Conservation (phyloP, 306 rosid species). For the Medicago ruthenica region DNA sequence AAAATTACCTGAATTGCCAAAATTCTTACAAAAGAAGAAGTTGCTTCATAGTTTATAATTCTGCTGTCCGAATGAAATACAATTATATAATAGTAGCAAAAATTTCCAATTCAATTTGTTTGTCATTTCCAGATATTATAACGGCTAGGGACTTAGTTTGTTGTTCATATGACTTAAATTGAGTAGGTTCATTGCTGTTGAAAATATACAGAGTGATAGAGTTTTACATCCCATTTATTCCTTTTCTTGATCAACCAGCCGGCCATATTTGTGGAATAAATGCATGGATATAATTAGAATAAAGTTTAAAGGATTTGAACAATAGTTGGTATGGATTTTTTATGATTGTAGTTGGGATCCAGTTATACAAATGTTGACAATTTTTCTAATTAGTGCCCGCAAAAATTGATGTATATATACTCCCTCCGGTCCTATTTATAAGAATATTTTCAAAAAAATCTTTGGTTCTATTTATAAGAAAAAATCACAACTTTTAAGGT, state of each 20-base stretch:
- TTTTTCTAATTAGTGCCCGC: not conserved
- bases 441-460: too few relatives aligned
- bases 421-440: too few relatives aligned
- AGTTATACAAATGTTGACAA: not conserved
- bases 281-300: conserved; percentile 4
- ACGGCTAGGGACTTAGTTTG: not conserved
- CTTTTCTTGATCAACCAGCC: conserved; percentile 21
- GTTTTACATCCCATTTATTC: conserved; percentile 14
- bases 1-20: not conserved
- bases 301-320: conserved; percentile 1
- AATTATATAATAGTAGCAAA: not conserved
- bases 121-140: not conserved
- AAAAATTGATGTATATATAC: not conserved
- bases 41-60: not conserved
- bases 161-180: conserved; percentile 11
- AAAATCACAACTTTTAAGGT: too few relatives aligned
- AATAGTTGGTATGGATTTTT: conserved; percentile 5
- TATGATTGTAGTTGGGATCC: conserved; percentile 21
- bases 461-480: too few relatives aligned
- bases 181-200: conserved; percentile 17
- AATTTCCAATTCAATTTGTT: not conserved
- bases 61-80: not conserved
- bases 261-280: conserved; percentile 3
- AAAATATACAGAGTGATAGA: not conserved
- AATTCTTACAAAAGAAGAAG: not conserved